Evolutionary conservation across 2,329 filamentous ascomycete species (phyloP), one percentile per base, ranked within the genome.

Genomic region (Trichothecium roseum): DNA sequence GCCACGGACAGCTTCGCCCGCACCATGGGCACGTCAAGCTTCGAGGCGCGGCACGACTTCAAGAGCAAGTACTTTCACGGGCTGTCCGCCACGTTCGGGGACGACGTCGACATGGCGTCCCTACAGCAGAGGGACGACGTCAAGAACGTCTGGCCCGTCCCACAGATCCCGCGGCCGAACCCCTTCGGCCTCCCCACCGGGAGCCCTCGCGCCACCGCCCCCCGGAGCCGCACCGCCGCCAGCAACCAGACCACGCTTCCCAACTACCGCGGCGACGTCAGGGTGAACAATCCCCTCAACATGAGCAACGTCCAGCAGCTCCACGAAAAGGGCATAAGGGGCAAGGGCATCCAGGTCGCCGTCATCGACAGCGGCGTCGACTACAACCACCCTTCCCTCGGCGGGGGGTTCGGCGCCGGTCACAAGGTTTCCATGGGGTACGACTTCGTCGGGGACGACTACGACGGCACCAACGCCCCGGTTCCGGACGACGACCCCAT

Each of bases 321-420:
- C 31, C 56, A 55, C 30, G 59, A 57, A 12, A 44, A 58, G 30
- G 64, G 63, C 2, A 39, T 62, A 37, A 59, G 53, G 3, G 65
- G 65, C 18, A 56, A 57, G 41, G 65, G 64, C 26, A 54, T 68
- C 51, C 64, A 61, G 42, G 54, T 69, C 40, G 65, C 48, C 28
- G 50, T 69, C 15, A 57, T 69, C 28, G 65, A 68, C 45, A 63
- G 59, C 12, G 64, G 64, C 39, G 59, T 63, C 32, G 74, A 79
- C 48, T 78, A 77, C 47, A 61, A 54, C 2, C 73, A 78, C 45
- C 69, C 72, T 2, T 67, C 70, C 20, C 62, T 79, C 3, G 74
- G 75, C 26, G 72, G 71, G 30, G 71, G 72, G 41, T 77, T 76
- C 45, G 74, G 72, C 3, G 46, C 57, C 6, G 69, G 65, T 4